Evolutionary conservation across 495 filamentous ascomycete genomes (phyloP).

Genomic region (Rhizodiscina lignyota): DNA sequence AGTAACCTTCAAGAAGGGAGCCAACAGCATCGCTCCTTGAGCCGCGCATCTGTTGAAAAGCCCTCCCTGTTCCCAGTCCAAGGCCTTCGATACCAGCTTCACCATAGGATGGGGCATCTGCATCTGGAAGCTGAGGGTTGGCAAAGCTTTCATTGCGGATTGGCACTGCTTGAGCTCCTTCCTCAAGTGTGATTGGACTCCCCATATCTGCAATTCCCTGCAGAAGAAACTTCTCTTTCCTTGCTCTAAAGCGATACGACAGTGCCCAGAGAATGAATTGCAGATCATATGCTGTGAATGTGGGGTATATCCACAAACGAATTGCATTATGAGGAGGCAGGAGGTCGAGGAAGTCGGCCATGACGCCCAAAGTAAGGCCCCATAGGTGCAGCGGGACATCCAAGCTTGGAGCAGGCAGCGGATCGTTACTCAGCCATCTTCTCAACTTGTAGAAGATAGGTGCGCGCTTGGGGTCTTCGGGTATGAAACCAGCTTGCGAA

Average conservation of each 20-base stretch:
- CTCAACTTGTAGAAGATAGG: too few species aligned
- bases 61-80: too few species aligned
- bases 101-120: too few species aligned
- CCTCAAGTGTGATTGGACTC: too few species aligned
- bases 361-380: conserved; percentile 57
- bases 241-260: conserved; percentile 37
- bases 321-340: conserved; percentile 46
- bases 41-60: conserved; percentile 9
- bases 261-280: conserved; percentile 41
- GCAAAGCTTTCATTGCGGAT: too few species aligned
- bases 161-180: too few species aligned
- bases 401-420: background rate
- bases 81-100: too few species aligned
- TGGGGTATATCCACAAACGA: conserved; percentile 53
- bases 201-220: too few species aligned
- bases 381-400: conserved; percentile 48
- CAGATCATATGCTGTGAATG: conserved; percentile 52
- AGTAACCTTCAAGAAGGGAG: conserved; percentile 54
- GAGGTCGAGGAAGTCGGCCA: conserved; percentile 57
- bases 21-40: conserved; percentile 32
- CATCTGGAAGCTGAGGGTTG: too few species aligned
- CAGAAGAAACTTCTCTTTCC: conserved; percentile 33
- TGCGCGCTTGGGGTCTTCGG: conserved; percentile 1
- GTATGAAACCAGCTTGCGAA: conserved; percentile 28
- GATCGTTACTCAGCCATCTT: background rate